Conservation (phyloP, 768 basidiomycete genomes). For the Dioszegia aurantiaca region DNA sequence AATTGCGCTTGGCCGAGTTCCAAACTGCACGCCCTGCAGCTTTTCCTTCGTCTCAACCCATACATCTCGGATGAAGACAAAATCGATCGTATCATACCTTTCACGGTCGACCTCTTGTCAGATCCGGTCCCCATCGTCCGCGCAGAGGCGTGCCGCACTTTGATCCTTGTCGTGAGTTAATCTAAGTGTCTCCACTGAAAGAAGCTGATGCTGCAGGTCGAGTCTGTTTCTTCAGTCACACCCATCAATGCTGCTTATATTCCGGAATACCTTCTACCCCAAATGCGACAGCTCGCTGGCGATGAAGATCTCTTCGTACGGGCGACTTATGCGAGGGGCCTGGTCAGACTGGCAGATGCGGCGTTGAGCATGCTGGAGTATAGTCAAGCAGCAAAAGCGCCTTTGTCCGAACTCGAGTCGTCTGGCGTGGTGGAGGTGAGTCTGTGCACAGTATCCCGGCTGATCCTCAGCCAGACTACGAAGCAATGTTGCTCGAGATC, state of each 20-base stretch:
- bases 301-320: slow-evolving; percentile 84
- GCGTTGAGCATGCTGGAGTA: slow-evolving; percentile 87
- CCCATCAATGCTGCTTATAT: slow-evolving; percentile 64
- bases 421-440: slow-evolving; percentile 73
- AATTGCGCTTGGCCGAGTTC: slow-evolving; percentile 83
- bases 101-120: slow-evolving; percentile 79
- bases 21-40: slow-evolving; percentile 77
- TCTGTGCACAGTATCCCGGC: slow-evolving; percentile 3
- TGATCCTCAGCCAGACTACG: slow-evolving; percentile 74
- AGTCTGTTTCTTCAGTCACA: slow-evolving; percentile 48
- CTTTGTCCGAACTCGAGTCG: slow-evolving; percentile 68
- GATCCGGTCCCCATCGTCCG: slow-evolving; percentile 83
- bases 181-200: not conserved
- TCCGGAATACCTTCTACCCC: slow-evolving; percentile 92
- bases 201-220: slow-evolving; percentile 35
- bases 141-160: slow-evolving; percentile 55
- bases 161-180: slow-evolving; percentile 33
- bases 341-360: slow-evolving; percentile 79
- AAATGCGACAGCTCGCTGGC: slow-evolving; percentile 73
- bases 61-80: slow-evolving; percentile 93
- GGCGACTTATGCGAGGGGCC: slow-evolving; percentile 74
- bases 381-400: slow-evolving; percentile 66
- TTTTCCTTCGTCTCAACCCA: slow-evolving; percentile 74
- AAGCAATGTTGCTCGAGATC: slow-evolving; percentile 78
- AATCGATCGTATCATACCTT: slow-evolving; percentile 87